Evolutionary conservation across 805 yeast genomes (phyloP).

Genomic region (Lipomyces spencermartinsiae): DNA sequence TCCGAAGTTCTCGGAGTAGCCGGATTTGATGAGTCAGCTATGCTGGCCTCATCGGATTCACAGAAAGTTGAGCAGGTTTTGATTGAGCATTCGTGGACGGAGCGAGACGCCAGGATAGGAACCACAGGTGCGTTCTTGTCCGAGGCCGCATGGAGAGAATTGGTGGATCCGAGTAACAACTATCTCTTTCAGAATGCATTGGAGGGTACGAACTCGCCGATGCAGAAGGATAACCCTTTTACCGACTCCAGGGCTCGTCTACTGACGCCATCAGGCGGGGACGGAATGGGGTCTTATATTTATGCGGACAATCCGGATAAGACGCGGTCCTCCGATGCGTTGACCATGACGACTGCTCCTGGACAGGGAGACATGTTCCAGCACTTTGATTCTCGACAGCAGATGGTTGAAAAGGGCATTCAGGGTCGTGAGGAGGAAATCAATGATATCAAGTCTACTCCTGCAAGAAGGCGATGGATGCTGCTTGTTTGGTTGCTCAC

Average conservation of each 20-base stretch:
- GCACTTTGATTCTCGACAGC: conserved; percentile 45
- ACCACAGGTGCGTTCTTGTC: conserved; percentile 51
- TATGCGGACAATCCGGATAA: conserved; percentile 40
- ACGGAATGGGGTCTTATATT: conserved; percentile 13
- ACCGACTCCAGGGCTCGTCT: conserved; percentile 16
- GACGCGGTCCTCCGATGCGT: conserved; percentile 39
- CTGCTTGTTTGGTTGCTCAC: conserved; percentile 48
- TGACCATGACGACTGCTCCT: conserved; percentile 25
- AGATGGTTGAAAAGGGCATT: conserved; percentile 47
- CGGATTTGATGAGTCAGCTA: conserved; percentile 38
- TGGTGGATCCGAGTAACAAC: conserved; percentile 47
- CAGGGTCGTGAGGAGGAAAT: conserved; percentile 45
- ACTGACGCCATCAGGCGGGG: conserved; percentile 36
- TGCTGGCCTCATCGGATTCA: conserved; percentile 19
- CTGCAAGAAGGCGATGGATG: conserved; percentile 48
- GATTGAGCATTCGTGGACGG: conserved; percentile 45
- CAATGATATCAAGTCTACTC: conserved; percentile 41
- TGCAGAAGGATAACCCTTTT: conserved; percentile 17
- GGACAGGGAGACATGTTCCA: conserved; percentile 44
- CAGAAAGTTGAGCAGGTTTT: conserved; percentile 44
- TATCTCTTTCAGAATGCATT: conserved; percentile 12
- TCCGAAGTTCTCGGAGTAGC: conserved; percentile 46
- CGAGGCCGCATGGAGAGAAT: conserved; percentile 50
- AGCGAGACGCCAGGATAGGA: conserved; percentile 49
- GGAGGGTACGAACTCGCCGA: conserved; percentile 18